Base-by-base conservation (phyloP, 495 filamentous ascomycete species). In the Trypethelium eluteriae region DNA sequence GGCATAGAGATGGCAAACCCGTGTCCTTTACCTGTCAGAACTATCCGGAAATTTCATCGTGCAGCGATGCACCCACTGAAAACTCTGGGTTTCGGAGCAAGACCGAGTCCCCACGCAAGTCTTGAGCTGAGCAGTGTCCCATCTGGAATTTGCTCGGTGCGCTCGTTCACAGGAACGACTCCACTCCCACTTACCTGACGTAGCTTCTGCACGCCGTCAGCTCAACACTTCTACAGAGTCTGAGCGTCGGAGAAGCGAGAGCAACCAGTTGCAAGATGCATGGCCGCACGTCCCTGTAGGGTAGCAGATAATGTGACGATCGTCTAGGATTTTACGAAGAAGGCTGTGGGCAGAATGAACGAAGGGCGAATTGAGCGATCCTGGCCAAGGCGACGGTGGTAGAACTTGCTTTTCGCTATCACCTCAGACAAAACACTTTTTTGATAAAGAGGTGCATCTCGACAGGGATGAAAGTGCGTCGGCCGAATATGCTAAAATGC, bases 181-280 rank as follows among this genome's bases (percentile, higher is more conserved):
- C 49, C 7, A 53, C 49, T 18, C 49, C 16, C 10, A 18, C 25
- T 11, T 18, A 11, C 25, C 49, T 59, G 34, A 32, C 53, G 53
- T 53, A 53, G 49, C 12, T 53, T 14, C 49, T 53, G 49, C 53
- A 59, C 3, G 25, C 14, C 32, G 53, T 59, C 53, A 59, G 53
- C 53, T 35, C 6, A 35, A 9, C 5, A 59, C 25, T 7, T 35
- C 25, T 36, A 0, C 32, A 59, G 32, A 36, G 53, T 59, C 49
- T 11, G 49, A 5, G n/a, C n/a, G 49, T 46, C 49, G 14, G 49
- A 59, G 18, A 36, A 59, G 53, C 32, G 53, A 59, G 6, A 59
- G 32, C 53, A 35, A 7, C 10, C 25, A n/a, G 34, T 34, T 36
- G 5, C 18, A 59, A 6, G 25, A 36, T 36, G 53, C 53, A 59